phyloP scores from a whole-genome alignment of 805 yeast species.

The Ogataea trehalophila region DNA sequence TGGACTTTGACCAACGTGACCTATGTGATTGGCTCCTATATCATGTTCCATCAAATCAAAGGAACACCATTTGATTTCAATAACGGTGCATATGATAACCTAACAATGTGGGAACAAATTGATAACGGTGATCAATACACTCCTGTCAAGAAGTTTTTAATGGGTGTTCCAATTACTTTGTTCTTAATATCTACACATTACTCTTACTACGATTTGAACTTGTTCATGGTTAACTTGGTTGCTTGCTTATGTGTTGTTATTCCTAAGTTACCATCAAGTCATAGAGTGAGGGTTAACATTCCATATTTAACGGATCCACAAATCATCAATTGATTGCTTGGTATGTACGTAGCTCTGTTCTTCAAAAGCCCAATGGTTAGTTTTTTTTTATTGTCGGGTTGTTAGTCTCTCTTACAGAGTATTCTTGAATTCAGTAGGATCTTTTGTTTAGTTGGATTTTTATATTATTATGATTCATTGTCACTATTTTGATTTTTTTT shows the following conservation, averaged over 20 bases:
- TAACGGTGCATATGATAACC: slow-evolving; percentile 90
- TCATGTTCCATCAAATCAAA: slow-evolving; percentile 94
- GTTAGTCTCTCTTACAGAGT: not conserved
- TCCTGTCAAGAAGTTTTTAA: slow-evolving; percentile 88
- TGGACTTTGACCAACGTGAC: slow-evolving; percentile 94
- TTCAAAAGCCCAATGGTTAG: no score
- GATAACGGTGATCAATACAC: slow-evolving; percentile 91
- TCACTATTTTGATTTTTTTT: no score
- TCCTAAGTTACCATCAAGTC: slow-evolving; percentile 84
- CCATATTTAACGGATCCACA: slow-evolving; percentile 42
- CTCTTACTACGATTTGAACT: slow-evolving; percentile 73
- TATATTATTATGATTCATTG: no score
- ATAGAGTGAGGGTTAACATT: slow-evolving; percentile 65
- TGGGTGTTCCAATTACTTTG: slow-evolving; percentile 87
- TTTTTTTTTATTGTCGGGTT: not conserved
- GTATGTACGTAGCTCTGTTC: not conserved
- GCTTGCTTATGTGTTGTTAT: slow-evolving; percentile 84
- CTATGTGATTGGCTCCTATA: slow-evolving; percentile 85
- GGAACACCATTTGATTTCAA: slow-evolving; percentile 98
- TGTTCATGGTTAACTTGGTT: slow-evolving; percentile 73
- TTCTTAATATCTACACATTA: slow-evolving; percentile 88
- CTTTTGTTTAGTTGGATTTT: no score
- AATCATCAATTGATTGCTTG: slow-evolving; percentile 18
- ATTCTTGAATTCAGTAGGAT: no score
- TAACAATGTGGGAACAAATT: slow-evolving; percentile 98